A percentile compares a stretch with the other conserved stretches of the same genome.
These are phyloP conservation scores for Cenococcum geophilum DNA, from an alignment of 495 filamentous ascomycete species.

Conservation along the genomic window DNA sequence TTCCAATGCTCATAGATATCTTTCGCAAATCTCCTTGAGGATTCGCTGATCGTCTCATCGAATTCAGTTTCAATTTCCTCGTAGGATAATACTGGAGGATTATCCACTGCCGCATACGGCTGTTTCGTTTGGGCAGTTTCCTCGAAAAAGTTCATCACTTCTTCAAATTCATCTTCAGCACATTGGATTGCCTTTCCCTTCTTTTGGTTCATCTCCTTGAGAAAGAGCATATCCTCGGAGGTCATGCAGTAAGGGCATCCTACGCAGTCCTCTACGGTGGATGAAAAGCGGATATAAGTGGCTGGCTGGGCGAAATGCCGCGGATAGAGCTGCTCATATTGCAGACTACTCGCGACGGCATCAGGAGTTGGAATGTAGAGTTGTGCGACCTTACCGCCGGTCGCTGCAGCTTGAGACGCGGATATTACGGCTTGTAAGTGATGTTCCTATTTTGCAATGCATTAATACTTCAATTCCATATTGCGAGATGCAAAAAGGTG, in stretches of 20 bases:
- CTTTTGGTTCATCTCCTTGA: slow-evolving; percentile 77
- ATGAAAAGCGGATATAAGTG: slow-evolving; percentile 95
- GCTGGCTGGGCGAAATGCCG: slow-evolving; percentile 71
- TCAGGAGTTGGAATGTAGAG: slow-evolving; percentile 84
- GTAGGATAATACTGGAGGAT: slow-evolving; percentile 69
- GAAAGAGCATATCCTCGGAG: slow-evolving; percentile 76
- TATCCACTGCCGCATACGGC: slow-evolving; percentile 82
- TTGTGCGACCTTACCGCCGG: slow-evolving; percentile 64
- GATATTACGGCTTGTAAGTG: slow-evolving; percentile 93
- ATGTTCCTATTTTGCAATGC: slow-evolving; percentile 68
- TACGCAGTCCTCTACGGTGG: slow-evolving; percentile 91
- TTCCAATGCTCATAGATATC: slow-evolving; percentile 91
- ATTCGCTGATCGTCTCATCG: slow-evolving; percentile 61
- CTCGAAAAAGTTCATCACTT: slow-evolving; percentile 91
- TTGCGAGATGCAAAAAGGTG: slow-evolving; percentile 8
- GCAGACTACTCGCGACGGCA: slow-evolving; percentile 62
- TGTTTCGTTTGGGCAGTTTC: slow-evolving; percentile 72
- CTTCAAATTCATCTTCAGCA: slow-evolving; percentile 85
- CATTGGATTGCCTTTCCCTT: slow-evolving; percentile 57
- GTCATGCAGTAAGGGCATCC: slow-evolving; percentile 88
- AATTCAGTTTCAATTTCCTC: slow-evolving; percentile 74
- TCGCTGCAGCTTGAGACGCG: slow-evolving; percentile 57
- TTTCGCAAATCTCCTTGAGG: slow-evolving; percentile 67
- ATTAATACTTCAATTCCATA: background rate
- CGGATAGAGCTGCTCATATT: slow-evolving; percentile 85